phyloP scores from a whole-genome alignment of 768 basidiomycete species.

The Cubamyces sp. region DNA sequence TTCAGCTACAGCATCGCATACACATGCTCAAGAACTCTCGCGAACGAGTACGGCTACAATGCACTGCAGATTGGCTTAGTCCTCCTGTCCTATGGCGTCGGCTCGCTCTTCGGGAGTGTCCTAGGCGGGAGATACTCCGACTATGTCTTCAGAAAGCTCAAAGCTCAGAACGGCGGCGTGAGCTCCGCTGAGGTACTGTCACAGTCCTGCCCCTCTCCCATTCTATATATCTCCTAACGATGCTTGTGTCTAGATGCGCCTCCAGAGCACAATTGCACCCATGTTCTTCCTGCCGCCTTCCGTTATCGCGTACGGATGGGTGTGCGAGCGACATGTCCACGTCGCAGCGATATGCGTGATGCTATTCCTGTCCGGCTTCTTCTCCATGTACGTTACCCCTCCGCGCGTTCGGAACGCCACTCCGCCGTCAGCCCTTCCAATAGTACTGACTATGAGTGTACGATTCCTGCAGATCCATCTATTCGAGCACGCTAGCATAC shows the following conservation, averaged over 20 bases:
- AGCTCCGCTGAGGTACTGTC: constrained; percentile 64
- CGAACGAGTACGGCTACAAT: constrained; percentile 62
- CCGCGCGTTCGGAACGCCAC: not conserved
- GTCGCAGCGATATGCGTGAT: constrained; percentile 71
- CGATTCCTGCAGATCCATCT: constrained; percentile 50
- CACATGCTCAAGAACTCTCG: constrained; percentile 73
- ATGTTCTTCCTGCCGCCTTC: constrained; percentile 63
- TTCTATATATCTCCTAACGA: not conserved
- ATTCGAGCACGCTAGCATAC: constrained; percentile 77
- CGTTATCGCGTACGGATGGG: constrained; percentile 77
- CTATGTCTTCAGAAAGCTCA: constrained; percentile 46
- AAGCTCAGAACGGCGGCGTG: constrained; percentile 47
- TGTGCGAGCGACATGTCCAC: constrained; percentile 61
- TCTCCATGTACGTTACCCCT: constrained; percentile 59
- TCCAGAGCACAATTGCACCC: constrained; percentile 62
- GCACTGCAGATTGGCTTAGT: constrained; percentile 77
- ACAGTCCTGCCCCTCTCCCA: not conserved
- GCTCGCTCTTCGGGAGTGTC: constrained; percentile 56
- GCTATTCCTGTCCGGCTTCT: constrained; percentile 75
- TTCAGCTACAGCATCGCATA: constrained; percentile 74
- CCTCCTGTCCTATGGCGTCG: constrained; percentile 73
- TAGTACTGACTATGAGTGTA: not conserved
- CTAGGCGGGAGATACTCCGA: constrained; percentile 66
- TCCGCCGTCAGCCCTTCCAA: not conserved
- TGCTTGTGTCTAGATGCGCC: constrained; percentile 58